Conservation (phyloP, 2,329 filamentous ascomycete species). For the Alternaria ventricosa region DNA sequence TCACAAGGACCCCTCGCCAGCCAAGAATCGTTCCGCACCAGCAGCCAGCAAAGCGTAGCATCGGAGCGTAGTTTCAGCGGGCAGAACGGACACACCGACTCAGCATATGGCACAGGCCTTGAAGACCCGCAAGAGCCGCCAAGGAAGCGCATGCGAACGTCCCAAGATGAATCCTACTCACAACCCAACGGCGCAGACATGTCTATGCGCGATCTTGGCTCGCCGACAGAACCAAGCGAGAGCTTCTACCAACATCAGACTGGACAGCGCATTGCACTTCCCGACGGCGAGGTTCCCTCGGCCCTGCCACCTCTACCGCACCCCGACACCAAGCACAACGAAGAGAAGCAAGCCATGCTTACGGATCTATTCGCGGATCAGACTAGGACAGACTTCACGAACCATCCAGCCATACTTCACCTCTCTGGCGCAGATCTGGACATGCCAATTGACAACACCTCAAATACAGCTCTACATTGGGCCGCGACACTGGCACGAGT, state of each 20-base stretch:
- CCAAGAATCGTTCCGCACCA: conserved; percentile 70
- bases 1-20: conserved; percentile 69
- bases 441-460: conserved; percentile 86
- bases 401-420: conserved; percentile 77
- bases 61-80: conserved; percentile 76
- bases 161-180: conserved; percentile 48
- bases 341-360: conserved; percentile 84
- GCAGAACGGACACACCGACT: conserved; percentile 62
- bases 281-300: conserved; percentile 61
- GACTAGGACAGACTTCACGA: conserved; percentile 71
- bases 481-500: conserved; percentile 90
- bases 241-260: conserved; percentile 65
- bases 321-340: conserved; percentile 67
- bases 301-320: conserved; percentile 70
- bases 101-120: conserved; percentile 67
- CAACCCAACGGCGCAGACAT: conserved; percentile 59
- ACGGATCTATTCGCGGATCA: conserved; percentile 67
- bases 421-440: conserved; percentile 84
- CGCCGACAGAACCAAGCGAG: conserved; percentile 80
- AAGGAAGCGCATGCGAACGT: conserved; percentile 72
- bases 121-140: conserved; percentile 74
- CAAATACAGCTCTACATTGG: conserved; percentile 94
- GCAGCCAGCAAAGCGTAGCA: conserved; percentile 80
- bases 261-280: conserved; percentile 55
- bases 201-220: conserved; percentile 64